Percentiles rank a stretch among this genome's conserved stretches.
These are phyloP conservation scores for Lasiosphaeris hirsuta DNA, from an alignment of 495 filamentous ascomycete species.

Conservation along the genomic window DNA sequence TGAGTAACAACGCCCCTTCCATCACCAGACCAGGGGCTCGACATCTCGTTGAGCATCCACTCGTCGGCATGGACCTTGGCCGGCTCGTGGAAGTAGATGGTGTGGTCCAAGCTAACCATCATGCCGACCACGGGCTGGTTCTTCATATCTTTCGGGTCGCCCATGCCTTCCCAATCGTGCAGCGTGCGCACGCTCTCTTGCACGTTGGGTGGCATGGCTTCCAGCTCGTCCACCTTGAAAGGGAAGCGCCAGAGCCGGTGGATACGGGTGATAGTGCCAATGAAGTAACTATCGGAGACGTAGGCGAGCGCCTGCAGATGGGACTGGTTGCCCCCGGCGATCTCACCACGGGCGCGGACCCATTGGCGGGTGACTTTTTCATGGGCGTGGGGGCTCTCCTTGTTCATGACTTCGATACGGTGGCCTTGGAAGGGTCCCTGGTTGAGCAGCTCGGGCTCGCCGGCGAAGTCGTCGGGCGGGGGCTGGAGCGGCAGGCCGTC, in stretches of 20 bases:
- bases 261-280: slow-evolving; percentile 77
- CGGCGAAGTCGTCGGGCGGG: slow-evolving; percentile 37
- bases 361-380: slow-evolving; percentile 72
- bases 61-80: slow-evolving; percentile 77
- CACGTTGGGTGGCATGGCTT: slow-evolving; percentile 26
- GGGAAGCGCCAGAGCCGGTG: slow-evolving; percentile 67
- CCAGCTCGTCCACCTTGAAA: slow-evolving; percentile 33
- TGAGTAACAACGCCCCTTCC: slow-evolving; percentile 83
- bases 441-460: slow-evolving; percentile 33
- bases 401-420: slow-evolving; percentile 50
- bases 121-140: slow-evolving; percentile 67
- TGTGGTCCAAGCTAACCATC: slow-evolving; percentile 94
- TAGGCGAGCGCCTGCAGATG: slow-evolving; percentile 88
- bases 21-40: slow-evolving; percentile 90
- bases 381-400: slow-evolving; percentile 42
- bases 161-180: slow-evolving; percentile 43
- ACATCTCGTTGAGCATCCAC: slow-evolving; percentile 91
- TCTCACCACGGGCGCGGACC: slow-evolving; percentile 70
- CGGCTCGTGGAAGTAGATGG: slow-evolving; percentile 92
- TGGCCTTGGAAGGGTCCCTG: slow-evolving; percentile 52
- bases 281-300: slow-evolving; percentile 86
- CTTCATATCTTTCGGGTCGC: slow-evolving; percentile 36
- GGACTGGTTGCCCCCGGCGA: slow-evolving; percentile 72
- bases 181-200: slow-evolving; percentile 29
- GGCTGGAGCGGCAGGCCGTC: slow-evolving; percentile 22